Evolutionary conservation across 176 grass and related monocot genomes (phyloP), one percentile per base, ranked within the genome.

Genomic region (Carex kokanica): DNA sequence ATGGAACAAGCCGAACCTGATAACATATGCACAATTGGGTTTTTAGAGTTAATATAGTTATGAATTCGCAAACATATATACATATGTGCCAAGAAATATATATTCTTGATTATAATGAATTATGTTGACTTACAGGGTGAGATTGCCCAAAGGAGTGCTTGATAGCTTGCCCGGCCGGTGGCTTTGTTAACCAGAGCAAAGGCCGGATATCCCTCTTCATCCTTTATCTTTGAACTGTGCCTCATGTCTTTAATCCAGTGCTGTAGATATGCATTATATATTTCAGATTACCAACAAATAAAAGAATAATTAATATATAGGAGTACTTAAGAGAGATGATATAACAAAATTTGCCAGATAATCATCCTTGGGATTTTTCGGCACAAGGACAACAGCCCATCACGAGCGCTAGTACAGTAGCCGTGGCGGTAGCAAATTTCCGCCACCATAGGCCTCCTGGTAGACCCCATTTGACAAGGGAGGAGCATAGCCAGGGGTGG

Each of bases 231-330:
- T 83, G 87, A 89, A 86, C 91, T 89, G 88, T 87, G 87, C 75
- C 91, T 88, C 91, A 91, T 90, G 79, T 97, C 94, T 74, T 94
- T 97, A 90, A 90, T 56, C 94, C 94, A 97, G 85, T 97, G 94
- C 94, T 89, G 45, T 59, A 84, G 20, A 72, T 72, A 72, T 18
- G 2, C 2, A n/a, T 9, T 68, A 68, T 2, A 20, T 21, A 53
- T 66, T 65, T 74, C 36, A 74, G 11, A 74, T 20, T 17, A 40
- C 17, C 56, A 59, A 20, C 56, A 59, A n/a, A 58, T 61, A 18
- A 15, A 60, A 72, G 15, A n/a, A 3, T 21, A 43, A 55, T 60
- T 34, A 34, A 34, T 34, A 34, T 34, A 34, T 34, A 34, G 32
- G 3, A 34, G 32, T 34, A 34, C 2, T 34, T 34, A 34, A 34